These are phyloP conservation scores for Paraphaeosphaeria minitans DNA, from an alignment of 2,329 filamentous ascomycete species.

Conservation along the genomic window DNA sequence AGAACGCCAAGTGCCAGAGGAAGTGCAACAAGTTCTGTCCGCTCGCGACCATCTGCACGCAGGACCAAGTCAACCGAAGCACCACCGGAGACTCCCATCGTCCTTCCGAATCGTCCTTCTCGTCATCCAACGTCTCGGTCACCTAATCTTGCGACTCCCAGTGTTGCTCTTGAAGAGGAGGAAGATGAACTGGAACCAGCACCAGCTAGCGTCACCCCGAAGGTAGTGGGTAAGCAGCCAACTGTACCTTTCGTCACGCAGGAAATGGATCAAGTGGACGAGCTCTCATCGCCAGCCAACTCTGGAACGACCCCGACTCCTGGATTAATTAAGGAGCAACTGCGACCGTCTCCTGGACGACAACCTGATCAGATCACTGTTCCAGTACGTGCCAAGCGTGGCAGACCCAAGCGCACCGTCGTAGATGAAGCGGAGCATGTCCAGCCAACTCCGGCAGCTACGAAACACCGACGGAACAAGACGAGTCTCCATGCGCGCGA, in stretches of 20 bases:
- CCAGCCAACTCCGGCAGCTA: constrained; percentile 20
- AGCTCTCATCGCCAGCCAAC: constrained; percentile 21
- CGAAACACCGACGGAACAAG: constrained; percentile 17
- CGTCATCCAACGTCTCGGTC: constrained; percentile 17
- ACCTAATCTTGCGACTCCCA: constrained; percentile 20
- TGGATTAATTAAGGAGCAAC: constrained; percentile 4
- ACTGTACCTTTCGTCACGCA: neutral
- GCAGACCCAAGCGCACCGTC: constrained; percentile 19
- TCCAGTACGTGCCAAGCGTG: constrained; percentile 15
- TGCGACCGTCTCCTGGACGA: neutral
- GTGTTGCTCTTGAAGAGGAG: constrained; percentile 19
- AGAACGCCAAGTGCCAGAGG: constrained; percentile 17
- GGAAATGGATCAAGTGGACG: constrained; percentile 28
- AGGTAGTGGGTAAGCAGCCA: constrained; percentile 14
- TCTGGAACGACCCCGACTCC: neutral
- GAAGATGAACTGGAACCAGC: constrained; percentile 38
- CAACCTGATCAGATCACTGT: neutral
- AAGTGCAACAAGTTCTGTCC: constrained; percentile 15
- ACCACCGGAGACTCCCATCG: constrained; percentile 31
- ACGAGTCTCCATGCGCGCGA: constrained; percentile 9
- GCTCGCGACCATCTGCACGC: constrained; percentile 18
- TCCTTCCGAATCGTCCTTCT: constrained; percentile 20
- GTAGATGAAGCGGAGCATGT: constrained; percentile 9
- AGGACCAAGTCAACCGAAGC: constrained; percentile 30
- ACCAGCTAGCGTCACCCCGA: constrained; percentile 19